A percentile compares a stretch with the other conserved stretches of the same genome.
Conservation (phyloP, 768 basidiomycete species). For the Arthromyces matolae region DNA sequence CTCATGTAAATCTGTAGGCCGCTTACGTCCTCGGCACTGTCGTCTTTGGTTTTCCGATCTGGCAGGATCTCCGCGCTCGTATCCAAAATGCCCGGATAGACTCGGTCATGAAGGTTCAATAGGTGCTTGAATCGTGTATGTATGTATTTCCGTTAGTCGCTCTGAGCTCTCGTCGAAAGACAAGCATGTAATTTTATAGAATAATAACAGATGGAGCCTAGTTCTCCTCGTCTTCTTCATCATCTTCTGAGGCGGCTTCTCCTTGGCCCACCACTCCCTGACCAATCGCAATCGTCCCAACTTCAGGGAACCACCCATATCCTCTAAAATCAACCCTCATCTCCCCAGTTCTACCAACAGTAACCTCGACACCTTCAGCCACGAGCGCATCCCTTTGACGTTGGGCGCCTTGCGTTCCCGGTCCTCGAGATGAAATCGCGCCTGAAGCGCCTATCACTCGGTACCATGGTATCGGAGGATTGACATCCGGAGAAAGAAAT, state of each 20-base stretch:
- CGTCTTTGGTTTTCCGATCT: conserved; percentile 52
- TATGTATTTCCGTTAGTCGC: not conserved
- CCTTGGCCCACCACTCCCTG: conserved; percentile 3
- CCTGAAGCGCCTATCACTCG: conserved; percentile 72
- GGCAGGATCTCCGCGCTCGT: conserved; percentile 48
- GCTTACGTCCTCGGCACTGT: conserved; percentile 52
- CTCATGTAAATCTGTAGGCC: conserved; percentile 31
- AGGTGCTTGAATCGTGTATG: not conserved
- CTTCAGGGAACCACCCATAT: conserved; percentile 68
- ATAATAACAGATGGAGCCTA: too few relatives aligned
- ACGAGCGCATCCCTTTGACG: conserved; percentile 73
- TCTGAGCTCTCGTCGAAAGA: too few relatives aligned
- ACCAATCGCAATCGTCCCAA: conserved; percentile 13
- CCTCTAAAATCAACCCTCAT: conserved; percentile 51
- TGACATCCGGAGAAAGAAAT: conserved; percentile 54
- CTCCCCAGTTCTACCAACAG: conserved; percentile 49
- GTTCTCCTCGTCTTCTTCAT: too few relatives aligned
- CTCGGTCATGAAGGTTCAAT: conserved; percentile 76
- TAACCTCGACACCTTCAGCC: conserved; percentile 81
- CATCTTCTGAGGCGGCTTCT: conserved; percentile 6
- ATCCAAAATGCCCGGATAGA: conserved; percentile 71
- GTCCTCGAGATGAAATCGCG: conserved; percentile 76
- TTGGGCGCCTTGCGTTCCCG: conserved; percentile 75
- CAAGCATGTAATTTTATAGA: not conserved
- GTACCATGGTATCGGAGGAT: conserved; percentile 78